These are phyloP conservation scores for Telfairia occidentalis DNA, from an alignment of 331 rosid species.

Conservation along the genomic window DNA sequence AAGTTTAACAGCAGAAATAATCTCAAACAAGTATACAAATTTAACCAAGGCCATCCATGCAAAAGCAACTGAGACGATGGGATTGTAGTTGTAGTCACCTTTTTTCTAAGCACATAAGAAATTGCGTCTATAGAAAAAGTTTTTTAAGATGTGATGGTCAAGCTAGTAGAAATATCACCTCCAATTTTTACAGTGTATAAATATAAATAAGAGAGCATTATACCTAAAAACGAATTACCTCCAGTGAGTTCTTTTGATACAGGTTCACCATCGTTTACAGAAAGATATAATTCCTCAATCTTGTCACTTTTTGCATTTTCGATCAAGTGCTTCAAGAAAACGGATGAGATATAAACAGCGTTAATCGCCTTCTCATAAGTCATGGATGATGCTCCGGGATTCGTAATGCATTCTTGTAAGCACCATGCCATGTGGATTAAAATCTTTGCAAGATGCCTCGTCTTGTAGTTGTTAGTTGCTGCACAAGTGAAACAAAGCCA, in stretches of 20 bases:
- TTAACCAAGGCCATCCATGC: background rate
- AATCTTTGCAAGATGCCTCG: slow-evolving; percentile 91
- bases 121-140: background rate
- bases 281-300: slow-evolving; percentile 46
- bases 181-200: background rate
- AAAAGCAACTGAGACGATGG: background rate
- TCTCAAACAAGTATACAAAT: background rate
- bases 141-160: background rate
- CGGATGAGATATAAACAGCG: slow-evolving; percentile 71
- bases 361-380: slow-evolving; percentile 70
- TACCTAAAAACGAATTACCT: slow-evolving; percentile 34
- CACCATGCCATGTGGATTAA: slow-evolving; percentile 74
- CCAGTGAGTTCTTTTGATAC: slow-evolving; percentile 34
- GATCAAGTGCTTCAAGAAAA: slow-evolving; percentile 71
- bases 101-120: background rate
- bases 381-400: slow-evolving; percentile 41
- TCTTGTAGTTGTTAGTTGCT: slow-evolving; percentile 62
- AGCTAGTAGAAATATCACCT: background rate
- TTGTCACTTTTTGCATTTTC: slow-evolving; percentile 45
- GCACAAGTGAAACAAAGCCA: slow-evolving; percentile 17
- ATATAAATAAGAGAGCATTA: background rate
- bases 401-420: slow-evolving; percentile 67
- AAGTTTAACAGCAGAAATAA: background rate
- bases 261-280: slow-evolving; percentile 53
- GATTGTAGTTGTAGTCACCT: background rate